A percentile compares a stretch with the other conserved stretches of the same genome.
Evolutionary conservation across 192 early-diverging fungal genomes (phyloP).

Genomic region (Dispira simplex): DNA sequence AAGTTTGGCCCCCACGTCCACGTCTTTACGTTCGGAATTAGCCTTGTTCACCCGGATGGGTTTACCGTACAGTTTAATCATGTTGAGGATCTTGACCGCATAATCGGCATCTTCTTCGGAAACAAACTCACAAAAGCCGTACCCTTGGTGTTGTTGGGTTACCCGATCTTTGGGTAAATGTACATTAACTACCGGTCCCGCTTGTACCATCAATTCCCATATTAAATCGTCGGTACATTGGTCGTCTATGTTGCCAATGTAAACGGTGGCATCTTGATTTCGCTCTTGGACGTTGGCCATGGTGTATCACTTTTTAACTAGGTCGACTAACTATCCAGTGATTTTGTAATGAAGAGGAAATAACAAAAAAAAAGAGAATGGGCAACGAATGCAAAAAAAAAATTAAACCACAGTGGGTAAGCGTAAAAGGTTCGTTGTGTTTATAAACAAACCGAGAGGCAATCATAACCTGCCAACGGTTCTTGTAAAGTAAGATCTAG

Average conservation of each 20-base stretch:
- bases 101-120: slow-evolving; percentile 93
- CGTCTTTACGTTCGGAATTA: slow-evolving; percentile 60
- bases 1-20: slow-evolving; percentile 91
- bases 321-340: too few species aligned
- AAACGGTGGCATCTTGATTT: slow-evolving; percentile 96
- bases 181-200: slow-evolving; percentile 88
- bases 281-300: slow-evolving; percentile 59
- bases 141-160: slow-evolving; percentile 85
- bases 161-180: slow-evolving; percentile 96
- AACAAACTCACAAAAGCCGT: slow-evolving; percentile 91
- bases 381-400: slow-evolving; percentile 18
- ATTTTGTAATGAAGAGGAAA: not conserved
- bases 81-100: slow-evolving; percentile 92
- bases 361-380: slow-evolving; percentile 16
- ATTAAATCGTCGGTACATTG: slow-evolving; percentile 81
- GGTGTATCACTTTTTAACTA: not conserved
- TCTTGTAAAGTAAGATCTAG: too few species aligned
- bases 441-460: too few species aligned
- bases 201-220: slow-evolving; percentile 99
- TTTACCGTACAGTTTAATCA: slow-evolving; percentile 89
- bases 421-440: too few species aligned
- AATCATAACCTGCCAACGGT: too few species aligned
- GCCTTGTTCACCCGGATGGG: slow-evolving; percentile 91
- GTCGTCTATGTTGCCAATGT: slow-evolving; percentile 96
- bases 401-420: too few species aligned